These are phyloP conservation scores for Paramecium primaurelia DNA, from an alignment of 73 alveolate genomes.

Conservation along the genomic window DNA sequence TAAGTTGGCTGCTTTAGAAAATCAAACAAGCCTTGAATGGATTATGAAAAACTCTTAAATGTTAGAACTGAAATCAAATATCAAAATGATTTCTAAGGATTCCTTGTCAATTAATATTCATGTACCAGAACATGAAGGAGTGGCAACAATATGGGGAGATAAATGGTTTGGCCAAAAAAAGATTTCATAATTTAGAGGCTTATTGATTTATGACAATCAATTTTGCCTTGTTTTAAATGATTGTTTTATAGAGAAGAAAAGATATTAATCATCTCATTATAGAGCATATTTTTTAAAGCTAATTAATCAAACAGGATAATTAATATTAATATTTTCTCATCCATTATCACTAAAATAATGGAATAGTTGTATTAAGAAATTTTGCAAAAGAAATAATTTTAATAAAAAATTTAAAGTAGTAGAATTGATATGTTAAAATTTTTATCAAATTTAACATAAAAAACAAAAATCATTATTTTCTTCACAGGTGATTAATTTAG, in stretches of 20 bases:
- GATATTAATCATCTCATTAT: not conserved
- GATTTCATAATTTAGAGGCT: not conserved
- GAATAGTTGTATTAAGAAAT: not conserved
- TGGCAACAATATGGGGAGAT: not conserved
- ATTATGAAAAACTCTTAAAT: not conserved
- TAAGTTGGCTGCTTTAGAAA: not conserved
- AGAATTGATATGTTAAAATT: not conserved
- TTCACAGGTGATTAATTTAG: not conserved
- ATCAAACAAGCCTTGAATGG: not conserved
- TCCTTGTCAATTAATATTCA: not conserved
- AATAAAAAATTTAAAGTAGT: not conserved
- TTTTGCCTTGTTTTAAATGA: not conserved
- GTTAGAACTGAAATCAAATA: not conserved
- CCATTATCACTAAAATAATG: not conserved
- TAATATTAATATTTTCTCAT: conserved; percentile 5
- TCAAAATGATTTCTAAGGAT: not conserved
- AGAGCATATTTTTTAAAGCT: not conserved
- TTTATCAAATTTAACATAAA: not conserved
- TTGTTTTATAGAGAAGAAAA: not conserved
- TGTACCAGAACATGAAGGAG: conserved; percentile 3
- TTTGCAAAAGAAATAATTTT: not conserved
- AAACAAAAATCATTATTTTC: not conserved
- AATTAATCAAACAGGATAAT: not conserved
- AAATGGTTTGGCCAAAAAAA: not conserved
- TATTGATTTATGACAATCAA: not conserved